These are phyloP conservation scores for Trypanosoma theileri DNA, from an alignment of 208 protist species.

Conservation along the genomic window DNA sequence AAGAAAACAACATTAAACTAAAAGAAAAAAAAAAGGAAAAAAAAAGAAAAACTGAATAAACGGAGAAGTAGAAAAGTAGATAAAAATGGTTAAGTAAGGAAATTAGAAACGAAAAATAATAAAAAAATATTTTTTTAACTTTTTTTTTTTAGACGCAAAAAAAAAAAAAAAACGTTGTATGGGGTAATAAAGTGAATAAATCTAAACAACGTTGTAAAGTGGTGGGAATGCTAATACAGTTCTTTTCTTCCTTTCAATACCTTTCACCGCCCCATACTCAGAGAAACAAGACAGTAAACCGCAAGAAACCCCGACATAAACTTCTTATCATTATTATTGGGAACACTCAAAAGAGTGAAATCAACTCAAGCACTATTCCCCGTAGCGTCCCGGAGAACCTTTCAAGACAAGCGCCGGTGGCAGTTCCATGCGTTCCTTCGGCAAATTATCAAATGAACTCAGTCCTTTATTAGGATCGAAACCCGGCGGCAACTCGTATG, in stretches of 20 bases:
- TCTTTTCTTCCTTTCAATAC: too few relatives aligned
- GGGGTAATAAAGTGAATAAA: too few relatives aligned
- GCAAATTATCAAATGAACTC: conserved; percentile 23
- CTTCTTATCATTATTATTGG: not conserved
- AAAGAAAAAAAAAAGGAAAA: conserved; percentile 7
- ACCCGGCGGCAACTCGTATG: conserved; percentile 68
- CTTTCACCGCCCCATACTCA: not conserved
- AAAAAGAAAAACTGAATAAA: conserved; percentile 7
- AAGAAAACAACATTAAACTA: conserved; percentile 3
- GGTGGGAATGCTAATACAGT: not conserved
- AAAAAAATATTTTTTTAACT: too few relatives aligned
- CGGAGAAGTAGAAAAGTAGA: not conserved
- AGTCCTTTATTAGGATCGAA: conserved; percentile 66
- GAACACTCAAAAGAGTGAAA: not conserved
- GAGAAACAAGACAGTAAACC: not conserved
- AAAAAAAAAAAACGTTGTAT: too few relatives aligned
- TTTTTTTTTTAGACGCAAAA: too few relatives aligned
- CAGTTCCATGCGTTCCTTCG: conserved; percentile 16
- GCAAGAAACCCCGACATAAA: not conserved
- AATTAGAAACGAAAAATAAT: not conserved
- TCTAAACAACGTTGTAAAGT: too few relatives aligned
- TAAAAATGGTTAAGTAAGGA: not conserved
- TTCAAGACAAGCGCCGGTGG: conserved; percentile 52
- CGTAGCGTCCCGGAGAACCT: conserved; percentile 38
- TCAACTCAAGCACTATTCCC: not conserved